These are phyloP conservation scores for Xylaria sp. DNA, from an alignment of 2,329 filamentous ascomycete species.

Conservation along the genomic window DNA sequence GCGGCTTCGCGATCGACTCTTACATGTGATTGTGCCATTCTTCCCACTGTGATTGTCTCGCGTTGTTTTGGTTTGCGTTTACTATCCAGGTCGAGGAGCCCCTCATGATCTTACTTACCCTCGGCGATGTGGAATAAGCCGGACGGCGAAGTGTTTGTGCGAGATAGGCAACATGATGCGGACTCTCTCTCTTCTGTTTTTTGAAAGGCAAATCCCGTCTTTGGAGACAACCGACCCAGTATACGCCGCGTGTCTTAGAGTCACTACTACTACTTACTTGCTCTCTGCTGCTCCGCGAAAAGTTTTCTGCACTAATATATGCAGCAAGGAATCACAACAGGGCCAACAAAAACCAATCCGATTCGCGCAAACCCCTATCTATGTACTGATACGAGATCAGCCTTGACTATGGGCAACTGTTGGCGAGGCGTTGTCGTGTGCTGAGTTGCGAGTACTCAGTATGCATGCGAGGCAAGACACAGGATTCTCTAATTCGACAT, in stretches of 20 bases:
- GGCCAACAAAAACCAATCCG: not conserved
- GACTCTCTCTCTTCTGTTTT: not conserved
- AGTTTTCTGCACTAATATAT: not conserved
- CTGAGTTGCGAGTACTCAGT: not conserved
- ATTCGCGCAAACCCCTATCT: not conserved
- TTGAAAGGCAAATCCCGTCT: not conserved
- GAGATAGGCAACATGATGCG: not conserved
- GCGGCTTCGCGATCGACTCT: not conserved
- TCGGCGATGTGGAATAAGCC: not conserved
- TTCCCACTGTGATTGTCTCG: not conserved
- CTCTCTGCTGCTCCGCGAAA: not conserved
- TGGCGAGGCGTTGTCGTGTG: not conserved
- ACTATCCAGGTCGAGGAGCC: not conserved
- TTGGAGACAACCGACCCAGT: not conserved
- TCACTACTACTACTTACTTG: not conserved
- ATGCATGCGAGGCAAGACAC: not conserved
- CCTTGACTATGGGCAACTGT: not conserved
- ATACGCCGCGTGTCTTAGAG: not conserved
- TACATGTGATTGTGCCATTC: not conserved
- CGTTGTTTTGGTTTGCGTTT: not conserved
- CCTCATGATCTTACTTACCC: not conserved
- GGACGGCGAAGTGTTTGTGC: not conserved
- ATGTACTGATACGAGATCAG: not conserved
- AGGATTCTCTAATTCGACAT: not conserved
- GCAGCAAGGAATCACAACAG: not conserved